These are phyloP conservation scores for Crithidia bombi DNA, from an alignment of 208 protist species.

Conservation along the genomic window DNA sequence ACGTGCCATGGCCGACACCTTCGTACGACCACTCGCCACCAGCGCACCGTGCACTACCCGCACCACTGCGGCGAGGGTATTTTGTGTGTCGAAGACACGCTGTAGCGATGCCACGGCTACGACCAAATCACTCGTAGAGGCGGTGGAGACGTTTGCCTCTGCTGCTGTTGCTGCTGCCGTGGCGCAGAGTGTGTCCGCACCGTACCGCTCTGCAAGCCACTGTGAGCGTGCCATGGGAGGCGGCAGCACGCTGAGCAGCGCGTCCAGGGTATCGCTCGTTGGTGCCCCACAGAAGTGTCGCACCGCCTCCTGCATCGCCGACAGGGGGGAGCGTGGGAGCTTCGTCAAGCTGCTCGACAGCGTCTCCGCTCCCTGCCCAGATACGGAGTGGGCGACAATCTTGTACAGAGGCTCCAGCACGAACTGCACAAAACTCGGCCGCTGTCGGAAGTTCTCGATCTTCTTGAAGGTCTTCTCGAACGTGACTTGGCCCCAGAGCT, in stretches of 20 bases:
- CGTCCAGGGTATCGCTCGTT: slow-evolving; percentile 56
- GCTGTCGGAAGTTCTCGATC: slow-evolving; percentile 63
- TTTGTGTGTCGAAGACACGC: slow-evolving; percentile 46
- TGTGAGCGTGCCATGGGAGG: slow-evolving; percentile 30
- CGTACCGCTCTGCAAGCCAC: slow-evolving; percentile 57
- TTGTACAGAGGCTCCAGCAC: slow-evolving; percentile 99
- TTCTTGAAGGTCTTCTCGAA: slow-evolving; percentile 80
- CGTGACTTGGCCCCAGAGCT: slow-evolving; percentile 98
- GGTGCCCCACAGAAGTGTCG: slow-evolving; percentile 68
- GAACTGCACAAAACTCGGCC: slow-evolving; percentile 98
- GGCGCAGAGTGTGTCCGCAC: slow-evolving; percentile 18
- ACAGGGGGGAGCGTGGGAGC: slow-evolving; percentile 66
- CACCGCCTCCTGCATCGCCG: slow-evolving; percentile 72
- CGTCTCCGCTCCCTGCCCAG: slow-evolving; percentile 54
- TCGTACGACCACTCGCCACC: slow-evolving; percentile 6
- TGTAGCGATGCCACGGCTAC: slow-evolving; percentile 65
- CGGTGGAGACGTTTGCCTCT: background rate
- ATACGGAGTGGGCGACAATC: slow-evolving; percentile 85
- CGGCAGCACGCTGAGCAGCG: slow-evolving; percentile 71
- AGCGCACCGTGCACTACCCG: slow-evolving; percentile 68
- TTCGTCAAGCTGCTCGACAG: slow-evolving; percentile 51
- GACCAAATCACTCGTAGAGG: slow-evolving; percentile 18
- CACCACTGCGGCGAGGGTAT: slow-evolving; percentile 60
- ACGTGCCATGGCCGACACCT: background rate
- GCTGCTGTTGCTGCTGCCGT: background rate